Percentiles rank a stretch among this genome's conserved stretches.
phyloP scores from a whole-genome alignment of 148 eudicot genomes.

The Rhododendron ferrugineum region DNA sequence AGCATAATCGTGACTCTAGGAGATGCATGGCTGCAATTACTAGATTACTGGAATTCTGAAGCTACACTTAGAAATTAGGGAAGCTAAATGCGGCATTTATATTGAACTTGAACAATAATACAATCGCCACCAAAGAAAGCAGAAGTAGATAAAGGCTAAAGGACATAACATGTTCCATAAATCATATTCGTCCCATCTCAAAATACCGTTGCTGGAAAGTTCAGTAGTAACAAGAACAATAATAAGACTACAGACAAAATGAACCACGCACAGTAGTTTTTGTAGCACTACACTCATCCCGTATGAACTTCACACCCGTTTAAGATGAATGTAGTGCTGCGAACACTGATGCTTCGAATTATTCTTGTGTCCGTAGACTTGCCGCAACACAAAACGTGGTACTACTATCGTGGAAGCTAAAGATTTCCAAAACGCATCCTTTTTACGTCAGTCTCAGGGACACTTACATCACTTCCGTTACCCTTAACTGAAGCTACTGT shows the following conservation, averaged over 20 bases:
- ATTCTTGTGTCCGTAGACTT: background rate
- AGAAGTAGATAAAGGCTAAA: background rate
- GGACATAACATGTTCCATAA: background rate
- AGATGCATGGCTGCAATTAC: background rate
- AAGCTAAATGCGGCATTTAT: background rate
- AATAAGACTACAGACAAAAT: background rate
- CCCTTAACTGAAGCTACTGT: conserved; percentile 18
- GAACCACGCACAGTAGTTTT: background rate
- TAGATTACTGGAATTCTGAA: background rate
- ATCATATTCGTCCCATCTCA: background rate
- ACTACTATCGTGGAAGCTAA: background rate
- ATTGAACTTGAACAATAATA: background rate
- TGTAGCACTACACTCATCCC: background rate
- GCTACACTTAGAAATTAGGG: background rate
- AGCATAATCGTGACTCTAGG: background rate
- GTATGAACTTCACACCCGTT: background rate
- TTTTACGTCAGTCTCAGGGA: conserved; percentile 80
- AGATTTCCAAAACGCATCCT: conserved; percentile 43
- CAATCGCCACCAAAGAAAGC: background rate
- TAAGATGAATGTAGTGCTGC: background rate
- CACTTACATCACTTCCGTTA: conserved; percentile 61
- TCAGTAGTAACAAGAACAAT: background rate
- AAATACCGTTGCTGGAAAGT: background rate
- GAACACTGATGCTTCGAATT: background rate
- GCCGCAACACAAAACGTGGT: background rate